A percentile compares a stretch with the other conserved stretches of the same genome.
These are phyloP conservation scores for Ascochyta clinopodiicola DNA, from an alignment of 2,329 filamentous ascomycete species.

Conservation along the genomic window DNA sequence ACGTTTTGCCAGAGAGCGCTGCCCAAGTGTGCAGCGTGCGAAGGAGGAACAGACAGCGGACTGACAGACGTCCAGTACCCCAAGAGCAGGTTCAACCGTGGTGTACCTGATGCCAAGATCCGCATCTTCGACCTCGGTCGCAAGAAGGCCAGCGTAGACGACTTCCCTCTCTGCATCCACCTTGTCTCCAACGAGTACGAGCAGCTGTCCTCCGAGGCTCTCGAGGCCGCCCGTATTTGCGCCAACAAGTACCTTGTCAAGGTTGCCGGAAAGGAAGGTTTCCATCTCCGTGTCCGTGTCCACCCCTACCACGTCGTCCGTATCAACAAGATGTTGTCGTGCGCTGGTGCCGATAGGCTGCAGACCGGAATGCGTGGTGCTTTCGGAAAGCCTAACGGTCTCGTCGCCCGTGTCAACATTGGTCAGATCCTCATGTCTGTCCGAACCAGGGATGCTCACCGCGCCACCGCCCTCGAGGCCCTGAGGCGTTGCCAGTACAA, in stretches of 20 bases:
- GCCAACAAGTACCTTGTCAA: conserved; percentile 95
- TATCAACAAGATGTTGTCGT: conserved; percentile 99
- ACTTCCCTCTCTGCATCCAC: conserved; percentile 98
- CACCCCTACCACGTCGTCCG: conserved; percentile 99
- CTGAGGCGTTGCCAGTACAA: conserved; percentile 99
- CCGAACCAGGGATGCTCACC: conserved; percentile 94
- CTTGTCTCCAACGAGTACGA: conserved; percentile 99
- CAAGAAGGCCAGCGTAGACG: conserved; percentile 98
- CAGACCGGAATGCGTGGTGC: conserved; percentile 99
- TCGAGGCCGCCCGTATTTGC: conserved; percentile 99
- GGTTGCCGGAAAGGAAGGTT: conserved; percentile 73
- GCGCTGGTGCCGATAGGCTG: conserved; percentile 99
- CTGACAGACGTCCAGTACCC: conserved; percentile 78
- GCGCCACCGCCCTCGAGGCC: conserved; percentile 93
- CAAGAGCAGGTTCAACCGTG: conserved; percentile 99
- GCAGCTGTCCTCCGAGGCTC: conserved; percentile 98
- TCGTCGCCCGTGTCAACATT: conserved; percentile 99
- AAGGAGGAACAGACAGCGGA: conserved; percentile 26
- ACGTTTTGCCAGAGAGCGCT: conserved; percentile 25
- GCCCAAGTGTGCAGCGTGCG: conserved; percentile 30
- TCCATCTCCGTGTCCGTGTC: conserved; percentile 77
- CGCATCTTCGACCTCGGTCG: conserved; percentile 99
- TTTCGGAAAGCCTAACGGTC: conserved; percentile 99
- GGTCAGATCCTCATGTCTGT: conserved; percentile 98
- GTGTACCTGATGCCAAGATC: conserved; percentile 83